These are phyloP conservation scores for Reutealis trisperma DNA, from an alignment of 345 rosid genomes.

Conservation along the genomic window DNA sequence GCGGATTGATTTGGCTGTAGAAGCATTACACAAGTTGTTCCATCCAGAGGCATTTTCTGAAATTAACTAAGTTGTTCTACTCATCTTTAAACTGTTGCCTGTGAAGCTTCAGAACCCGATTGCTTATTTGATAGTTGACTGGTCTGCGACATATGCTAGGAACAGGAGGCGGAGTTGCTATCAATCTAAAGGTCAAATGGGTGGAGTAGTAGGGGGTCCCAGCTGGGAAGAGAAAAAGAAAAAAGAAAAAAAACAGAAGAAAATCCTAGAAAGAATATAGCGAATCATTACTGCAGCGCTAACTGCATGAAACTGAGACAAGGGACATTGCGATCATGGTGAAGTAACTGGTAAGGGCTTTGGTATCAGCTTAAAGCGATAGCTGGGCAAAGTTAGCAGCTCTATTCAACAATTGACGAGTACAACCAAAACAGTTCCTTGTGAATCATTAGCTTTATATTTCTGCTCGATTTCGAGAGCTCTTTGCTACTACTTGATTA, in stretches of 20 bases:
- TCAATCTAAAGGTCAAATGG: neutral
- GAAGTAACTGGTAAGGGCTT: conserved; percentile 5
- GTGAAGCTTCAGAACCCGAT: conserved; percentile 13
- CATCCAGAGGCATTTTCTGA: conserved; percentile 49
- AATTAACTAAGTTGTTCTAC: conserved; percentile 23
- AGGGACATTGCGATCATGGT: neutral
- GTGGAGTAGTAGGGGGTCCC: neutral
- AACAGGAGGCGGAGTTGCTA: neutral
- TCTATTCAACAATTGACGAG: neutral
- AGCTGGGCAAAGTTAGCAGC: conserved; percentile 8
- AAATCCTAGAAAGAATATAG: neutral
- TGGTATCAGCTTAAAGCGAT: conserved; percentile 8
- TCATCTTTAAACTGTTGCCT: neutral
- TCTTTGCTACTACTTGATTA: neutral
- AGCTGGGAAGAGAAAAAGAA: neutral
- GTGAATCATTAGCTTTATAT: neutral
- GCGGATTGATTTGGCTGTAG: conserved; percentile 55
- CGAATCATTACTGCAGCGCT: neutral
- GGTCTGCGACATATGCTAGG: neutral
- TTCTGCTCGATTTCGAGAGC: neutral
- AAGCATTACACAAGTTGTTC: conserved; percentile 57
- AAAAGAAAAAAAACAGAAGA: neutral
- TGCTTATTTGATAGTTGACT: neutral
- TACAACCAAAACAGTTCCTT: neutral
- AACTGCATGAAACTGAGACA: neutral